Evolutionary conservation across 1,284 basidiomycete species (phyloP).

Genomic region (Microbotryomycetes sp.): DNA sequence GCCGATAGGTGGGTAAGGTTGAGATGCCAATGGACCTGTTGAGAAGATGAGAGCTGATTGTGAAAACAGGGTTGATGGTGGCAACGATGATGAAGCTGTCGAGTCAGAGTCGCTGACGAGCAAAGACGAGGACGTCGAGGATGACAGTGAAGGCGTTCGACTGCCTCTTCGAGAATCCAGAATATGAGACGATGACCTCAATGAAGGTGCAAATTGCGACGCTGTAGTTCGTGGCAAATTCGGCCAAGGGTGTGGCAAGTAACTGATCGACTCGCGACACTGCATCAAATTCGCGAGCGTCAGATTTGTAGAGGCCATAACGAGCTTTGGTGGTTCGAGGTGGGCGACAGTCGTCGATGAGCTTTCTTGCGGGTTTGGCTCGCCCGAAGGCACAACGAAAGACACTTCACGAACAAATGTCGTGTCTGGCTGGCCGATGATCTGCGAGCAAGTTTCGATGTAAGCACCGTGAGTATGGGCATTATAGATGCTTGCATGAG

Average conservation of each 20-base stretch:
- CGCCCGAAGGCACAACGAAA: constrained; percentile 29
- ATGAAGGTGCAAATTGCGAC: constrained; percentile 15
- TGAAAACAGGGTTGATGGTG: constrained; percentile 26
- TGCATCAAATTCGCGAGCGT: constrained; percentile 25
- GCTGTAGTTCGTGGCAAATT: constrained; percentile 17
- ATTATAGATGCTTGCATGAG: not conserved
- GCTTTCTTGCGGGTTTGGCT: not conserved
- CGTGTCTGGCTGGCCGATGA: constrained; percentile 25
- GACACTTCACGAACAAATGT: constrained; percentile 30
- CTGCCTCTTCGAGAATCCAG: not conserved
- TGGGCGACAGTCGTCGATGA: not conserved
- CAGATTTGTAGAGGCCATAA: constrained; percentile 32
- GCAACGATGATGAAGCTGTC: constrained; percentile 20
- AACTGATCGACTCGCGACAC: constrained; percentile 30
- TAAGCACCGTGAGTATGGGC: not conserved
- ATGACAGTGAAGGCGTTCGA: not conserved
- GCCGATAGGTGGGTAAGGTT: constrained; percentile 19
- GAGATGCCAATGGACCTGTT: constrained; percentile 19
- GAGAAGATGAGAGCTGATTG: constrained; percentile 31
- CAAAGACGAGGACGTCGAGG: not conserved
- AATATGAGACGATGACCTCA: not conserved
- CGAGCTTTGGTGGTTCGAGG: constrained; percentile 31
- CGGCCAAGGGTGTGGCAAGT: constrained; percentile 30
- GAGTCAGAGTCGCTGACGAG: not conserved
- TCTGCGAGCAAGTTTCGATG: not conserved